Evolutionary conservation across 805 yeast species (phyloP).

Genomic region (Kuraishia ogatae): DNA sequence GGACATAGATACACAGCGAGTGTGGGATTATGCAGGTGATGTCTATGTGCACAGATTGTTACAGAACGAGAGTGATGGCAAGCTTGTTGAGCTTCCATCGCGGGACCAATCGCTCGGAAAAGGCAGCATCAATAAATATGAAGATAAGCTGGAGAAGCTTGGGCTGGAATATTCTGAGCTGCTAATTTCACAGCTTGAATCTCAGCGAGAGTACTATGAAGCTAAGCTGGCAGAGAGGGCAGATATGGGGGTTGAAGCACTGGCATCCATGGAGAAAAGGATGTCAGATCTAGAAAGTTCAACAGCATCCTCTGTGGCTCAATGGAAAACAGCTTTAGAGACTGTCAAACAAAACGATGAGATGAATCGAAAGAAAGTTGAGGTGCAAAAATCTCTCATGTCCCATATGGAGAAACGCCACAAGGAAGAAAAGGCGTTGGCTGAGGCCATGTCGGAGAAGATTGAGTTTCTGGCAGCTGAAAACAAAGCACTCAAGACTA

Average conservation of each 20-base stretch:
- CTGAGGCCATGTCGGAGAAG: constrained; percentile 30
- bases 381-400: constrained; percentile 10
- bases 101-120: constrained; percentile 12
- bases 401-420: constrained; percentile 18
- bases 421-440: constrained; percentile 38
- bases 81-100: constrained; percentile 67
- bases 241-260: constrained; percentile 16
- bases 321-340: background rate
- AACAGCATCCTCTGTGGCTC: constrained; percentile 10
- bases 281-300: constrained; percentile 22
- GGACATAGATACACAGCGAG: constrained; percentile 78
- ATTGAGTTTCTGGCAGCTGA: constrained; percentile 25
- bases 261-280: constrained; percentile 19
- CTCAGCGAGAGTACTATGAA: constrained; percentile 81
- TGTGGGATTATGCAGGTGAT: constrained; percentile 94
- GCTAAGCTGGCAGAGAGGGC: constrained; percentile 22
- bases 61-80: constrained; percentile 84
- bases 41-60: constrained; percentile 80
- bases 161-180: constrained; percentile 77
- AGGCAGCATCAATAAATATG: constrained; percentile 10
- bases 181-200: constrained; percentile 70
- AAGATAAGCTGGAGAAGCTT: constrained; percentile 42
- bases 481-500: constrained; percentile 23
- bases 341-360: background rate
- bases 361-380: constrained; percentile 7